These are phyloP conservation scores for Calophaca sinica DNA, from an alignment of 306 rosid species.

Conservation along the genomic window DNA sequence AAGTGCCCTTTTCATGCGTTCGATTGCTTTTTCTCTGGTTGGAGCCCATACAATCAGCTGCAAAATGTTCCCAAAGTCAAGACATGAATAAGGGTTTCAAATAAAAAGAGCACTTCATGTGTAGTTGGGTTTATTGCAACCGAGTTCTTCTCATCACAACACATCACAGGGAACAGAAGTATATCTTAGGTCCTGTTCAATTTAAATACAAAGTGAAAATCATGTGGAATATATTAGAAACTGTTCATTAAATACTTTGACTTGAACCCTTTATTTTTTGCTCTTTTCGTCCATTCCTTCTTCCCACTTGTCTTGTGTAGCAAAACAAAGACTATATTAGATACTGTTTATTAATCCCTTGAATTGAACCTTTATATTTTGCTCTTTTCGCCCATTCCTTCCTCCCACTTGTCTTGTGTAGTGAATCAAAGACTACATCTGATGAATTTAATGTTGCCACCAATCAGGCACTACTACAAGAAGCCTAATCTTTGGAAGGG, in stretches of 20 bases:
- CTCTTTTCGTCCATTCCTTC: neutral
- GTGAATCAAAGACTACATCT: too few relatives aligned
- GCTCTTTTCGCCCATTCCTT: neutral
- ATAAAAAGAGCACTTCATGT: constrained; percentile 32
- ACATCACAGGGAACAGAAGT: constrained; percentile 16
- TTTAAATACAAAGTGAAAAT: constrained; percentile 18
- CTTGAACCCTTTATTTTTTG: neutral
- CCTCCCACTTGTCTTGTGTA: neutral
- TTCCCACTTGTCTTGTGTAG: constrained; percentile 20
- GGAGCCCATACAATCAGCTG: constrained; percentile 99
- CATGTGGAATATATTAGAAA: constrained; percentile 11
- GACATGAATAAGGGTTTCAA: constrained; percentile 36
- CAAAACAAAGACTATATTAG: neutral
- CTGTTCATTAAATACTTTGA: constrained; percentile 6
- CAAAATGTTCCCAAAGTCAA: constrained; percentile 42
- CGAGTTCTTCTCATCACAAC: constrained; percentile 31
- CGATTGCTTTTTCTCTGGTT: constrained; percentile 94
- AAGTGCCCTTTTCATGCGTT: constrained; percentile 98
- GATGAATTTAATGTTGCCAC: too few relatives aligned
- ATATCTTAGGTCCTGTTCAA: constrained; percentile 1
- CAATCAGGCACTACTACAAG: neutral
- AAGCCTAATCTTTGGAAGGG: constrained; percentile 2
- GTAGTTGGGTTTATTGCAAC: constrained; percentile 16
- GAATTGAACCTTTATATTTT: neutral
- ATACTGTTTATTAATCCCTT: neutral